A percentile compares a stretch with the other conserved stretches of the same genome.
phyloP scores from a whole-genome alignment of 225 moss, liverwort and hornwort species.

The Antitrichia curtipendula region DNA sequence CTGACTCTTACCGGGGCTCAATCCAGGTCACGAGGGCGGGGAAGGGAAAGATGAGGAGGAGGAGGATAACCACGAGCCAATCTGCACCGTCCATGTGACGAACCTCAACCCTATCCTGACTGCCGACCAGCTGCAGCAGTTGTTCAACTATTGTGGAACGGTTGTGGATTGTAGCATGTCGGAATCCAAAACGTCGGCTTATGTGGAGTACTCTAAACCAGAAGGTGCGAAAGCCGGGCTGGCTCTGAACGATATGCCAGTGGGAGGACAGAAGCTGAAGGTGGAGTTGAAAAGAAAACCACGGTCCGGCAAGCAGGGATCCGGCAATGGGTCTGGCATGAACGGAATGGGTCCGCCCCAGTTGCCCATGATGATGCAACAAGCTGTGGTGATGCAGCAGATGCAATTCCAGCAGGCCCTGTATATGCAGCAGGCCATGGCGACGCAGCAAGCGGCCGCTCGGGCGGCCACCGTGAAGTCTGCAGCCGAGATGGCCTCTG shows the following conservation, averaged over 20 bases:
- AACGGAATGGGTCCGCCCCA: conserved; percentile 68
- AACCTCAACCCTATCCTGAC: conserved; percentile 83
- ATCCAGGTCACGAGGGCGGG: conserved; percentile 54
- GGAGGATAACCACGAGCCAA: conserved; percentile 47
- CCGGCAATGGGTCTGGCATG: conserved; percentile 33
- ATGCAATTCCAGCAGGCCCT: conserved; percentile 99
- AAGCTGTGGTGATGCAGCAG: conserved; percentile 99
- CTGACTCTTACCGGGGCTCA: not conserved
- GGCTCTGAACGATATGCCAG: conserved; percentile 85
- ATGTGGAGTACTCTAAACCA: conserved; percentile 78
- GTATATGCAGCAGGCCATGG: conserved; percentile 98
- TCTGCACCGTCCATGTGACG: conserved; percentile 74
- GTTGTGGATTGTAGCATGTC: conserved; percentile 79
- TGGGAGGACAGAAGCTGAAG: conserved; percentile 83
- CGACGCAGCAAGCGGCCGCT: conserved; percentile 88
- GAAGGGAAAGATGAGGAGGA: conserved; percentile 42
- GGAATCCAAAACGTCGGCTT: conserved; percentile 84
- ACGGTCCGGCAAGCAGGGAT: conserved; percentile 58
- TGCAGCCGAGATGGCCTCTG: conserved; percentile 84
- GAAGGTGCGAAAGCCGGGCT: conserved; percentile 91
- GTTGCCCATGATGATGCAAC: conserved; percentile 99
- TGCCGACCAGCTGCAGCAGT: conserved; percentile 78
- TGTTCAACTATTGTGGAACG: conserved; percentile 90
- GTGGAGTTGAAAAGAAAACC: conserved; percentile 77
- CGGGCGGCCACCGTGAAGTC: conserved; percentile 97